Evolutionary conservation across 139 green algal genomes (phyloP), one percentile per base, ranked within the genome.

Genomic region (Tetradesmus obliquus): DNA sequence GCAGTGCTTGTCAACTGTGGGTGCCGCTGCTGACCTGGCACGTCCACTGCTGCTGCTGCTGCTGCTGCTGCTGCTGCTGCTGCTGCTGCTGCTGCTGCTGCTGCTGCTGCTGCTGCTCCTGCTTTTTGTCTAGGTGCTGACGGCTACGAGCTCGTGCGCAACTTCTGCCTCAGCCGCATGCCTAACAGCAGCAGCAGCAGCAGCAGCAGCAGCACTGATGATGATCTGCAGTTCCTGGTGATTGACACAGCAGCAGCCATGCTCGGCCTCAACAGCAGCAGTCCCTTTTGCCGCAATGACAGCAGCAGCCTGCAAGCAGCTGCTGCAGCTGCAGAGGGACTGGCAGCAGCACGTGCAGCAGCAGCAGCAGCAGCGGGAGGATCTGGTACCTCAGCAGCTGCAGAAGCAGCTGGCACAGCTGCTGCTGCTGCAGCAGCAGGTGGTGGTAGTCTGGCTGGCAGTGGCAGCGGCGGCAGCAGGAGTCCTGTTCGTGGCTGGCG

Each of bases 351-450:
- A 87, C 45, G 12, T 45, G 53, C 81, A 86, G 81, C 45, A 86
- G 80, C 80, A 86, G 80, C 79, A 72, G 81, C 45, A 86, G 80
- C 80, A 86, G 80, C 80, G 58, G 79, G 7, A 22, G 79, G 12
- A 58, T 0, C 79, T 55, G 66, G 66, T 4, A 76, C 5, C 2
- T 76, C 15, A 5, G 5, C 66, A 10, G 66, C 66, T 76, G 66
- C 66, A 24, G 66, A 8, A 15, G 60, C 60, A 20, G 9, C 60
- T 76, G 32, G 32, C 32, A 45, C 32, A 45, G 66, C 17, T 76
- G 66, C 2, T n/a, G 66, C n/a, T 76, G 66, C 66, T 5, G 5
- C 66, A 76, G 66, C 66, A 76, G 57, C 57, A 66, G 66, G 17
- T n/a, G 66, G 2, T 24, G 17, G 15, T 24, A 6, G 2, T 45